Evolutionary conservation across 805 yeast genomes (phyloP).

Genomic region (Priceomyces carsonii): DNA sequence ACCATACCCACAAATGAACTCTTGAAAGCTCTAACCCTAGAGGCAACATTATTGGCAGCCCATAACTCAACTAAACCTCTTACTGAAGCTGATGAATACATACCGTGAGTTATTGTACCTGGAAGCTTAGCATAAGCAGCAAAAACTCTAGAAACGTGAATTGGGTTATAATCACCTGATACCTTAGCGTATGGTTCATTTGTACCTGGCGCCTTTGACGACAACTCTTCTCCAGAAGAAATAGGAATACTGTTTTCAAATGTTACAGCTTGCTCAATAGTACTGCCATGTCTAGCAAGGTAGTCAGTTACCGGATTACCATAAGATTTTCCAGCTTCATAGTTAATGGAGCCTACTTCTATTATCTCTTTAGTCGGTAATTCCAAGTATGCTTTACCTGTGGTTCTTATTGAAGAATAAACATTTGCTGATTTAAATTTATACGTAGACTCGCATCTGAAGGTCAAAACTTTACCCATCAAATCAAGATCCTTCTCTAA

Average conservation of each 20-base stretch:
- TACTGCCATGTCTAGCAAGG: slow-evolving; percentile 84
- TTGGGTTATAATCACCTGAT: slow-evolving; percentile 98
- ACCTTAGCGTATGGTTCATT: slow-evolving; percentile 96
- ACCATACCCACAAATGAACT: slow-evolving; percentile 96
- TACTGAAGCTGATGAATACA: slow-evolving; percentile 96
- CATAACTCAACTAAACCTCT: slow-evolving; percentile 95
- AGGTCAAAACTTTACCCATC: slow-evolving; percentile 76
- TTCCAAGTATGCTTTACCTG: slow-evolving; percentile 84
- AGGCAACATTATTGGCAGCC: slow-evolving; percentile 97
- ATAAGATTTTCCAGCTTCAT: slow-evolving; percentile 87
- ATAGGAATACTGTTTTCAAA: slow-evolving; percentile 91
- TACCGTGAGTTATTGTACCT: slow-evolving; percentile 98
- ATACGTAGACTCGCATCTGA: slow-evolving; percentile 84
- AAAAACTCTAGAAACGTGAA: slow-evolving; percentile 94
- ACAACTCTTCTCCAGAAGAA: slow-evolving; percentile 59
- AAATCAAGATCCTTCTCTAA: slow-evolving; percentile 69
- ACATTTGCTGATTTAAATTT: slow-evolving; percentile 75
- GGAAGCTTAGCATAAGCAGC: slow-evolving; percentile 91
- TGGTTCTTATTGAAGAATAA: slow-evolving; percentile 76
- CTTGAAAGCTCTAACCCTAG: slow-evolving; percentile 92
- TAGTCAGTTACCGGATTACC: slow-evolving; percentile 98
- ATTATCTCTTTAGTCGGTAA: slow-evolving; percentile 88
- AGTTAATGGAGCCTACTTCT: slow-evolving; percentile 79
- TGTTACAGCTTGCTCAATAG: slow-evolving; percentile 90
- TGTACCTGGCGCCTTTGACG: slow-evolving; percentile 86